These are phyloP conservation scores for Chimonanthus salicifolius DNA, from an alignment of 164 flowering plant species.

Conservation along the genomic window DNA sequence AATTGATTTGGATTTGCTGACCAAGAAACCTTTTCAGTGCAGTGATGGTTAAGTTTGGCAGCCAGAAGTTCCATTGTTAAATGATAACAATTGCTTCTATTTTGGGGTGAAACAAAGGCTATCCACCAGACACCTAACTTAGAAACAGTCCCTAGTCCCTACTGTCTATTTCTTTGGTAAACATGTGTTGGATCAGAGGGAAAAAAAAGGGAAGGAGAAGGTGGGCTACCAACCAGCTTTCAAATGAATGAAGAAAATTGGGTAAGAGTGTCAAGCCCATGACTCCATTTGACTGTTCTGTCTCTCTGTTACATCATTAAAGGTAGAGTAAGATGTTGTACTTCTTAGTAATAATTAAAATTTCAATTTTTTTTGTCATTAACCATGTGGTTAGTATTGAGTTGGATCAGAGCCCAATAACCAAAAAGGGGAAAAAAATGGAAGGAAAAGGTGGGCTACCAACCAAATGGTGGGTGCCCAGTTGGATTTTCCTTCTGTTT, in stretches of 20 bases:
- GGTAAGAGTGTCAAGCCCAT: not conserved
- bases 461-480: too few species aligned
- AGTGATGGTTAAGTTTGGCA: slow-evolving; percentile 1
- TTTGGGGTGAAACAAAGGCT: not conserved
- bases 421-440: too few species aligned
- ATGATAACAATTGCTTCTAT: not conserved
- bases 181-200: not conserved
- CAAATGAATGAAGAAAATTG: not conserved
- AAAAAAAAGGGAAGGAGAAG: too few species aligned
- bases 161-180: not conserved
- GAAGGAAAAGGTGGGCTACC: too few species aligned
- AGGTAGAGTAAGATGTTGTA: too few species aligned
- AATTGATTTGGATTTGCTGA: not conserved
- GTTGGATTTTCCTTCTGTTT: too few species aligned
- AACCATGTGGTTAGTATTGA: too few species aligned
- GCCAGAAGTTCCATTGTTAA: slow-evolving; percentile 1
- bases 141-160: not conserved
- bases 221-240: not conserved
- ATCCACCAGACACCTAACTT: slow-evolving; percentile 2
- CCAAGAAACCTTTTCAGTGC: not conserved
- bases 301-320: too few species aligned
- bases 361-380: too few species aligned
- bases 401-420: too few species aligned
- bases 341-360: too few species aligned
- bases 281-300: not conserved